Evolutionary conservation across 108 stramenopile genomes (phyloP).

Genomic region (Conticribra guillardii): DNA sequence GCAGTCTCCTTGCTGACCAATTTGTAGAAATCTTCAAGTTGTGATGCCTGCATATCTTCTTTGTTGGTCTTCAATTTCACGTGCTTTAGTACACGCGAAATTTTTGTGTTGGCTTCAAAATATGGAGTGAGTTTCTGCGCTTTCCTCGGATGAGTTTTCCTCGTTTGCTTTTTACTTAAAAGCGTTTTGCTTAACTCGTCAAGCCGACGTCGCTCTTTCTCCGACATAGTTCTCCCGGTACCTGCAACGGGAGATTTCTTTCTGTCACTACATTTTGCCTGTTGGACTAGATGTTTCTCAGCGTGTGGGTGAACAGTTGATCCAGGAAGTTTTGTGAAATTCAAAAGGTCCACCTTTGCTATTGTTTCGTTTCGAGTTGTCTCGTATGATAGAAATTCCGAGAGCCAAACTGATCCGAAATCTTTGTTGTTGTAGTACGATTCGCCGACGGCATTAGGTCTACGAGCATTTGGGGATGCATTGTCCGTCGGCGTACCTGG

Average conservation of each 20-base stretch:
- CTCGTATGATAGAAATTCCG: constrained; percentile 31
- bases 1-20: constrained; percentile 35
- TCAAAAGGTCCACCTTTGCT: constrained; percentile 27
- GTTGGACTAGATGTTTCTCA: constrained; percentile 23
- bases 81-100: constrained; percentile 41
- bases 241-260: constrained; percentile 1
- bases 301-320: constrained; percentile 41
- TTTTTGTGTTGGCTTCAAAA: constrained; percentile 43
- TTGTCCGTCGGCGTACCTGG: too few relatives aligned
- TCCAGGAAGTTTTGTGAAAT: constrained; percentile 35
- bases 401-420: constrained; percentile 20
- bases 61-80: constrained; percentile 23
- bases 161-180: not conserved
- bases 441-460: too few relatives aligned
- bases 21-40: constrained; percentile 39
- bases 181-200: constrained; percentile 21
- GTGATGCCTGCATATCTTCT: constrained; percentile 41
- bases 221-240: not conserved
- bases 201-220: constrained; percentile 22
- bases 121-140: constrained; percentile 32
- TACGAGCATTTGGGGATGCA: too few relatives aligned
- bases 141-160: not conserved
- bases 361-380: constrained; percentile 23
- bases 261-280: constrained; percentile 8
- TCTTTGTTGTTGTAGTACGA: constrained; percentile 35